Conservation (phyloP, 306 rosid species). For the Acacia melanoxylon region DNA sequence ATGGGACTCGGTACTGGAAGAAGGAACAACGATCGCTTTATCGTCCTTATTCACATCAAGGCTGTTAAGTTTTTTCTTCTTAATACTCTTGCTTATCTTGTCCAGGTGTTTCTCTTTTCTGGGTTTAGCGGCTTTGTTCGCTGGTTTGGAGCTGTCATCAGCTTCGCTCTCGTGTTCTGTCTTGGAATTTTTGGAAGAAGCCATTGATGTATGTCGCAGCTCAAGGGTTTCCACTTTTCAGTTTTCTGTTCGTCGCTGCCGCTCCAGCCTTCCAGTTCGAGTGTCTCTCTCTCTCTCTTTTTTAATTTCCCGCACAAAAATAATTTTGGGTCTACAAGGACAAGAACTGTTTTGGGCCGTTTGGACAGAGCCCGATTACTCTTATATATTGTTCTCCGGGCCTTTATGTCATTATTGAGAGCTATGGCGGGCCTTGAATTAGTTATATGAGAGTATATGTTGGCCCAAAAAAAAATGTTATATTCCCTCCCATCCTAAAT, state of each 20-base stretch:
- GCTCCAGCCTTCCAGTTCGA: background rate
- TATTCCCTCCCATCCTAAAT: too few species aligned
- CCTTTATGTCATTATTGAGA: too few species aligned
- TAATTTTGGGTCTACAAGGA: too few species aligned
- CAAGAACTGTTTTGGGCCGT: too few species aligned
- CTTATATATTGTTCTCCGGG: too few species aligned
- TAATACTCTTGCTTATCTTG: conserved; percentile 11
- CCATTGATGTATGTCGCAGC: conserved; percentile 42
- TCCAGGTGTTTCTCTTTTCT: conserved; percentile 1
- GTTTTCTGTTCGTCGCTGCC: too few species aligned
- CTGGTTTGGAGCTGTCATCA: conserved; percentile 29
- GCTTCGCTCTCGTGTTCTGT: conserved; percentile 41
- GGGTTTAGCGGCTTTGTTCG: conserved; percentile 19
- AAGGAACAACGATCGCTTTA: background rate
- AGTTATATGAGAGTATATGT: too few species aligned
- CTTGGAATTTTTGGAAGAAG: conserved; percentile 54
- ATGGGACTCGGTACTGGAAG: conserved; percentile 42
- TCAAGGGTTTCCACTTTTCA: background rate
- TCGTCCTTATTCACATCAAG: conserved; percentile 32
- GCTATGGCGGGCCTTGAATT: too few species aligned
- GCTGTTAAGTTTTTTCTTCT: conserved; percentile 41
- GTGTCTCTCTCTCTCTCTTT: background rate
- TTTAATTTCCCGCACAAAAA: background rate
- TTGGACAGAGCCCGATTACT: too few species aligned
- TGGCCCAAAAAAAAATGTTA: too few species aligned